These are phyloP conservation scores for Pythium chondricola DNA, from an alignment of 352 stramenopile genomes.

Conservation along the genomic window DNA sequence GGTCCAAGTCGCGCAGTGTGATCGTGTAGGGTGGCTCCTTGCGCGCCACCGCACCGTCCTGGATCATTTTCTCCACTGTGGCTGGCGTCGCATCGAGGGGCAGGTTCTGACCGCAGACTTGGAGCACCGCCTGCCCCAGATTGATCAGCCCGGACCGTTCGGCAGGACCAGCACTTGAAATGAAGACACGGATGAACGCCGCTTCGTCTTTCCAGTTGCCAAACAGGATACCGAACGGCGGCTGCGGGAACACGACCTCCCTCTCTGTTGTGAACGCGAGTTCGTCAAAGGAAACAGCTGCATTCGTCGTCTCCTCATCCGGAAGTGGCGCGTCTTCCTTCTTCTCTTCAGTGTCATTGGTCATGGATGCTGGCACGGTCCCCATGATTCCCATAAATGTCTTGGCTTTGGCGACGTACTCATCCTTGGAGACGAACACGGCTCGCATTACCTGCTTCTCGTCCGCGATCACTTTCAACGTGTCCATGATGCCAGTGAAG, in stretches of 20 bases:
- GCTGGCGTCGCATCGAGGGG: slow-evolving; percentile 41
- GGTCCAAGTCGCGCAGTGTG: slow-evolving; percentile 71
- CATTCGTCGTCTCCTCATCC: background rate
- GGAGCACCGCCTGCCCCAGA: slow-evolving; percentile 58
- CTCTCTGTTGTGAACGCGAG: slow-evolving; percentile 22
- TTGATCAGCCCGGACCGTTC: slow-evolving; percentile 62
- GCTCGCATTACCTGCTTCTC: slow-evolving; percentile 46
- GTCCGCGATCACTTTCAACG: slow-evolving; percentile 37
- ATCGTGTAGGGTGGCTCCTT: slow-evolving; percentile 36
- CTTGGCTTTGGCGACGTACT: slow-evolving; percentile 39
- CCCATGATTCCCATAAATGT: slow-evolving; percentile 11
- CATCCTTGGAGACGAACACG: slow-evolving; percentile 48
- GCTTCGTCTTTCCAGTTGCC: slow-evolving; percentile 77
- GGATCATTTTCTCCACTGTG: slow-evolving; percentile 66
- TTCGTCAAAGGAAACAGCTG: slow-evolving; percentile 6
- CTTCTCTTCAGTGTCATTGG: background rate
- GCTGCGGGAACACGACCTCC: slow-evolving; percentile 56
- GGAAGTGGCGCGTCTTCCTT: background rate
- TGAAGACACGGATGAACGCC: slow-evolving; percentile 75
- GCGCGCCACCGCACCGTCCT: slow-evolving; percentile 21
- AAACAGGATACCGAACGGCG: slow-evolving; percentile 75
- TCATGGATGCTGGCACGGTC: slow-evolving; percentile 10
- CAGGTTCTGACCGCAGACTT: slow-evolving; percentile 70
- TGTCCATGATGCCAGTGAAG: slow-evolving; percentile 62
- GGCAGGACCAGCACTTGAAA: slow-evolving; percentile 62